Base-by-base conservation (phyloP, 306 rosid species). In the Trifolium repens region DNA sequence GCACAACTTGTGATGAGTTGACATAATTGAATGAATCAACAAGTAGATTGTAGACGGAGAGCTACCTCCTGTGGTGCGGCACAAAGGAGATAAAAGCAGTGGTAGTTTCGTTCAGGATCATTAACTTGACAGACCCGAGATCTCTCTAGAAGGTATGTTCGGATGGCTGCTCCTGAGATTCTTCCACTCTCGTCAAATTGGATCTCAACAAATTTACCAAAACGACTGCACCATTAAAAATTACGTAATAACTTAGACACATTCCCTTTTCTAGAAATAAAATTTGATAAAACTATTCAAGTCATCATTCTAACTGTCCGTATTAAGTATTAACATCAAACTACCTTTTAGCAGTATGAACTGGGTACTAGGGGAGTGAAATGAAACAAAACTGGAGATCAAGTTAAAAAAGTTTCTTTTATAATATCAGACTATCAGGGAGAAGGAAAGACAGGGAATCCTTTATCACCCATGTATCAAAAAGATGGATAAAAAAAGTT, bases 121-220 rank as follows among this genome's bases (percentile, higher is more conserved):
- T 94, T 90, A 86, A 96, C 4, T 91, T 96, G 99, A 87, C 98
- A 92, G 75, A 96, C 99, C 83, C 99, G 97, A 83, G 99, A 96
- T 73, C 98, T 87, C 86, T 96, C 99, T 43, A 96, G 82, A 82
- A 96, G 99, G 82, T 96, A 96, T 43, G 99, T 96, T 87, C 99
- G 85, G 72, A 96, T 83, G 68, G 98, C 99, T 63, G 99, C 99
- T 87, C 99, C 98, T 39, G 99, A 96, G 83, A 96, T 96, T 89
- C 98, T 90, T 82, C 99, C 99, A 70, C 90, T 92, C 85, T 92
- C 91, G 79, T 96, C 96, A 80, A 96, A 96, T 83, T 92, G 99
- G 76, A 96, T 90, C 86, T 92, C 99, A 75, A 96, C 98, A 80
- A 96, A 96, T 79, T 96, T 96, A 79, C 99, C 99, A 78, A 96